Evolutionary conservation across 2,329 filamentous ascomycete genomes (phyloP), one percentile per base, ranked within the genome.

Genomic region (Aspergillus caelatus): DNA sequence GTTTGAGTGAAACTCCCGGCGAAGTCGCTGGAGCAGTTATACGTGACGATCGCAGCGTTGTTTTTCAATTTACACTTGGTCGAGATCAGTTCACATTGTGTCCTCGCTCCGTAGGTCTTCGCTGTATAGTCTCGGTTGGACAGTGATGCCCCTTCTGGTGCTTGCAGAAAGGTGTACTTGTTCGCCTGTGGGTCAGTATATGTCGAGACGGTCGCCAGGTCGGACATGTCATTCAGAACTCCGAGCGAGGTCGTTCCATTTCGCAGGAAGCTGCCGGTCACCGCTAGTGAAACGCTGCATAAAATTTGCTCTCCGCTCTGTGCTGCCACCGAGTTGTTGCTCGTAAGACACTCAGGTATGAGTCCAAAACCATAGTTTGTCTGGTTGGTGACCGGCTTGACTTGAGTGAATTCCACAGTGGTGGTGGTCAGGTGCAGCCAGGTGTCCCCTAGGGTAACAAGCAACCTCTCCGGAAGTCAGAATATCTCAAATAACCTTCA

Each of bases 391-490:
- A 39, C 21, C 10, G 48, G 48, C 8, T 10, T 57, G 26, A 67
- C 57, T 21, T 67, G 61, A 11, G 62, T 60, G 19, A 70, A 65
- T n/a, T 58, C 57, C 6, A 72, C 67, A 16, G 70, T 70, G 7
- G 66, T 68, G 12, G 67, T 70, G n/a, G 65, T 65, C 26, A 73
- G 45, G 56, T 73, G 69, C 41, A 73, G 66, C 71, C 71, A 73
- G 8, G 69, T 72, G 57, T 72, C 70, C 12, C 65, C 68, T n/a
- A 60, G 57, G 16, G 68, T 62, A 23, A 72, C 62, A 10, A 67
- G 54, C 28, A 64, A 26, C 26, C 69, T 70, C 36, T 21, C 43
- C 46, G 16, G 23, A 2, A 32, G 28, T 28, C n/a, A 52, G 48
- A 19, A 14, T 11, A 23, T 26, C 23, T 23, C 43, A 4, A 46